A percentile compares a stretch with the other conserved stretches of the same genome.
phyloP scores from a whole-genome alignment of 192 early-diverging fungal genomes.

The Thoreauomyces humboldtii region DNA sequence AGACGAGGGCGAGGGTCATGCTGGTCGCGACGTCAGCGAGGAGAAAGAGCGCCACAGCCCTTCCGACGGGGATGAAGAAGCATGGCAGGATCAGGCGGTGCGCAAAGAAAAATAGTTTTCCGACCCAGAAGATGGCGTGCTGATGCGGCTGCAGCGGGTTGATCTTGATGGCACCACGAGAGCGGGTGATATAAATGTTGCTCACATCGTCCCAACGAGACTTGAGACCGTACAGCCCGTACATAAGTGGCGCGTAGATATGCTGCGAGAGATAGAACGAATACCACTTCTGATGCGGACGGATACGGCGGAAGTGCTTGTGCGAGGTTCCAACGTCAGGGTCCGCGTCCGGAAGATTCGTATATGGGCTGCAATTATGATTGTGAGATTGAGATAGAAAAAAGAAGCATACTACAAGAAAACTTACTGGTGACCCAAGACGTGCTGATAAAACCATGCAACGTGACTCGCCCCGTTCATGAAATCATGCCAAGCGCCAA shows the following conservation, averaged over 20 bases:
- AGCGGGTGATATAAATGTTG: conserved; percentile 48
- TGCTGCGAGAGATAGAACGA: conserved; percentile 50
- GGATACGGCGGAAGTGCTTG: conserved; percentile 52
- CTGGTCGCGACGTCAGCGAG: conserved; percentile 48
- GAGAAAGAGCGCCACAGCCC: conserved; percentile 42
- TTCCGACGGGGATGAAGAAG: conserved; percentile 27
- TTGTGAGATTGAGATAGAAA: neutral
- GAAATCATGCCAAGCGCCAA: conserved; percentile 58
- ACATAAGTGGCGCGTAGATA: conserved; percentile 48
- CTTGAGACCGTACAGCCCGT: conserved; percentile 53
- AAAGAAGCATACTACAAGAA: neutral
- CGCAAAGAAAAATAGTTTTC: conserved; percentile 53
- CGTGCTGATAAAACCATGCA: conserved; percentile 59
- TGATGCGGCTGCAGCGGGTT: conserved; percentile 47
- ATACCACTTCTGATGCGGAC: conserved; percentile 51
- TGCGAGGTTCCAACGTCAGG: conserved; percentile 48
- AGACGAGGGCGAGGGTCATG: conserved; percentile 54
- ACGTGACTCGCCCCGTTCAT: conserved; percentile 56
- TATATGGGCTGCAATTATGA: conserved; percentile 36
- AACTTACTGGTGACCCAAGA: conserved; percentile 50
- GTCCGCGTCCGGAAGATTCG: conserved; percentile 56
- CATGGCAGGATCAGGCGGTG: conserved; percentile 48
- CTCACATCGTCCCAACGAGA: conserved; percentile 50
- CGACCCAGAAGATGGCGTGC: conserved; percentile 55
- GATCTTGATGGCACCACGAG: conserved; percentile 49